Conservation (phyloP, 2,329 filamentous ascomycete species). For the Xylariaceae sp. region DNA sequence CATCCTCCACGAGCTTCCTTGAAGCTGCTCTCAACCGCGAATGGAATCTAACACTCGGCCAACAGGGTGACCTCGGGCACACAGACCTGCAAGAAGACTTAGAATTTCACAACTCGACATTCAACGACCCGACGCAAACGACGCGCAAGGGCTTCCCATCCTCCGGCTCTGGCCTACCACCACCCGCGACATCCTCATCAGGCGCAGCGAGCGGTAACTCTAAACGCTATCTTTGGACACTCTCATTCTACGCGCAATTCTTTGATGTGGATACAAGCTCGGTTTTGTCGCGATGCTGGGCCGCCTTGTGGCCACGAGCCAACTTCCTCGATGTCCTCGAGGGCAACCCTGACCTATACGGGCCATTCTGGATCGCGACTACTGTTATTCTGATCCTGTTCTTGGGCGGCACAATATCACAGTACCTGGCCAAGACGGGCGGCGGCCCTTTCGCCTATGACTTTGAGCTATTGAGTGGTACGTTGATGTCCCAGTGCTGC, state of each 20-base stretch:
- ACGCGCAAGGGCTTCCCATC: constrained; percentile 48
- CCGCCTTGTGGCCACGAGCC: constrained; percentile 82
- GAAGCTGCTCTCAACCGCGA: neutral
- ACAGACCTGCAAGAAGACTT: constrained; percentile 98
- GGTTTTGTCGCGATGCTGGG: constrained; percentile 81
- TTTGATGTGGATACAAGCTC: constrained; percentile 96
- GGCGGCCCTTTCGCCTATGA: constrained; percentile 83
- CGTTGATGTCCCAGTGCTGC: neutral
- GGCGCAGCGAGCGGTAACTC: constrained; percentile 38
- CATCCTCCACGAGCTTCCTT: neutral
- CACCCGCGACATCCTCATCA: constrained; percentile 47
- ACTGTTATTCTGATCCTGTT: constrained; percentile 96
- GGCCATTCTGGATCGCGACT: constrained; percentile 97
- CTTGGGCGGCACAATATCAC: constrained; percentile 89
- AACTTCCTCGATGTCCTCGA: constrained; percentile 98
- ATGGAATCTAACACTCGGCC: neutral
- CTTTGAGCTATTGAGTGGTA: constrained; percentile 82
- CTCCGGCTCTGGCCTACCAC: constrained; percentile 53
- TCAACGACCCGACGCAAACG: constrained; percentile 59
- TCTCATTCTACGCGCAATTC: constrained; percentile 95
- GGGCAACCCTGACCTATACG: constrained; percentile 94
- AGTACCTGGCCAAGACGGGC: constrained; percentile 72
- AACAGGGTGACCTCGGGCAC: constrained; percentile 90
- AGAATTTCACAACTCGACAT: constrained; percentile 95
- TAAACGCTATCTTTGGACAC: constrained; percentile 89